Percentiles rank a stretch among this genome's conserved stretches.
phyloP scores from a whole-genome alignment of 1,284 basidiomycete species.

The Phylloporus sp. region DNA sequence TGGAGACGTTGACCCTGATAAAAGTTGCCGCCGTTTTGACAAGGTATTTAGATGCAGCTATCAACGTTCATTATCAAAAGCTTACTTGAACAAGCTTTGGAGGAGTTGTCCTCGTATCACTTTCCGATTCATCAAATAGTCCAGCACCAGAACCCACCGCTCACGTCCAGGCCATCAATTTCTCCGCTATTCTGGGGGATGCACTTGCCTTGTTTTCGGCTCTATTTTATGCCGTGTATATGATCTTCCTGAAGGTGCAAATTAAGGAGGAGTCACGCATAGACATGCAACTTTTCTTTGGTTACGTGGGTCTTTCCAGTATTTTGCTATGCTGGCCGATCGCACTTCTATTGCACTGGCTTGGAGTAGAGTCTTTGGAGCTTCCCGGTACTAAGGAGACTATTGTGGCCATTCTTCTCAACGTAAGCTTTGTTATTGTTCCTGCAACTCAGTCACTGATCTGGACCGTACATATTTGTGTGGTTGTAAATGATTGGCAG shows the following conservation, averaged over 20 bases:
- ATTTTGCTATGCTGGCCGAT: conserved; percentile 83
- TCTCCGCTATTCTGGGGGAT: conserved; percentile 68
- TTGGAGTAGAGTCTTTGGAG: conserved; percentile 78
- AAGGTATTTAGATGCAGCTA: conserved; percentile 57
- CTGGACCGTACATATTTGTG: not conserved
- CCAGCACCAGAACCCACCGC: conserved; percentile 16
- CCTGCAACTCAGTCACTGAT: not conserved
- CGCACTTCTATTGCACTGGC: conserved; percentile 79
- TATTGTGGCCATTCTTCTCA: conserved; percentile 73
- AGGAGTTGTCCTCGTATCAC: conserved; percentile 86
- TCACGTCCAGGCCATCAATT: conserved; percentile 25
- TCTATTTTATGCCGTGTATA: conserved; percentile 90
- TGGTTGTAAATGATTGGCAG: conserved; percentile 40
- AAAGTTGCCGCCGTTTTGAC: conserved; percentile 84
- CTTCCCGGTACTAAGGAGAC: conserved; percentile 66
- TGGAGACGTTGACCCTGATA: conserved; percentile 77
- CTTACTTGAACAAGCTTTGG: conserved; percentile 61
- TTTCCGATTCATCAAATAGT: conserved; percentile 63
- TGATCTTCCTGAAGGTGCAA: conserved; percentile 88
- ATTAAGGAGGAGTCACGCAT: conserved; percentile 85
- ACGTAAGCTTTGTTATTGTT: conserved; percentile 52
- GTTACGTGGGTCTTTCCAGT: conserved; percentile 93
- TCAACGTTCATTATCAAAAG: not conserved
- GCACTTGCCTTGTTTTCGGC: conserved; percentile 81
- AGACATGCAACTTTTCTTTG: conserved; percentile 94